phyloP scores from a whole-genome alignment of 2,329 filamentous ascomycete species.

The Colletotrichum simmondsii region DNA sequence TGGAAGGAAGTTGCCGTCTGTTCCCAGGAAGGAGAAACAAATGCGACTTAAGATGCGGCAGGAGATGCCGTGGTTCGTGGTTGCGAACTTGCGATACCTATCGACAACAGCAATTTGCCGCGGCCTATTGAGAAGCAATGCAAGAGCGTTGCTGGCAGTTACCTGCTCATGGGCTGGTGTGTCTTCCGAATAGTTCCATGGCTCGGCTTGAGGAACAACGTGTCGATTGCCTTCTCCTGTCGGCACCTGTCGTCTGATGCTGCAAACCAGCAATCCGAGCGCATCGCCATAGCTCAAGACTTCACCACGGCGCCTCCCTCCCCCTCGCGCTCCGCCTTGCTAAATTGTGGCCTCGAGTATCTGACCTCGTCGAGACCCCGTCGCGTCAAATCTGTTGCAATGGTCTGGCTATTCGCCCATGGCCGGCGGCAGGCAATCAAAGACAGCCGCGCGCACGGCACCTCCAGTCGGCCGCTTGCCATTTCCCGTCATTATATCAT shows the following conservation, averaged over 20 bases:
- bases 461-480: conserved; percentile 1
- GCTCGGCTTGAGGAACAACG: background rate
- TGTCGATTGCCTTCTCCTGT: background rate
- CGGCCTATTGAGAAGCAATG: background rate
- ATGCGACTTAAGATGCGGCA: background rate
- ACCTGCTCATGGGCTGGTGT: background rate
- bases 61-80: background rate
- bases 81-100: background rate
- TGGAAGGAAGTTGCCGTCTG: background rate
- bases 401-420: background rate
- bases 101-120: background rate
- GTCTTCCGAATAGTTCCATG: background rate
- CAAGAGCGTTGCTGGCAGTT: background rate
- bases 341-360: background rate
- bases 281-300: background rate
- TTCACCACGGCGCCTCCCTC: background rate
- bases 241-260: background rate
- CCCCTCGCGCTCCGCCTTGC: background rate
- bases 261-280: background rate
- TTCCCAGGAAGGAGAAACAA: background rate
- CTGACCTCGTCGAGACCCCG: background rate
- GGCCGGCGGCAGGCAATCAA: background rate
- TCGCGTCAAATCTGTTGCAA: background rate
- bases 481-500: background rate
- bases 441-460: conserved; percentile 13